Evolutionary conservation across 257 asterid species (phyloP).

Genomic region (Lycium ferocissimum): DNA sequence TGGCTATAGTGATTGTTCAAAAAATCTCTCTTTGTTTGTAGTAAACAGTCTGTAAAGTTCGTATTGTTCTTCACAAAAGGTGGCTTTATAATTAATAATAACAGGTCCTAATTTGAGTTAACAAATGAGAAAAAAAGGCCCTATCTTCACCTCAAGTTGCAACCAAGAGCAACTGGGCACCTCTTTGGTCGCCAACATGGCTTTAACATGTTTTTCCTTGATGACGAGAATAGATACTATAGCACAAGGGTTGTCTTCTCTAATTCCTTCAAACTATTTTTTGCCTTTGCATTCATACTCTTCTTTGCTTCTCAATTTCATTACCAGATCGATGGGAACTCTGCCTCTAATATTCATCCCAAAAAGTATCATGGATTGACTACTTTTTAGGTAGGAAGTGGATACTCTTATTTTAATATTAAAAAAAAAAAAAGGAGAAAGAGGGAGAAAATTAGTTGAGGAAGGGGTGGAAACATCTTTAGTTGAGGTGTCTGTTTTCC

Average conservation of each 20-base stretch:
- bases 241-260: background rate
- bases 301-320: background rate
- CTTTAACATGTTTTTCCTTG: slow-evolving; percentile 4
- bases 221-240: background rate
- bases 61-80: background rate
- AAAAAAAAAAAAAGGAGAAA: background rate
- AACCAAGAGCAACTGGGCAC: background rate
- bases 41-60: background rate
- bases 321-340: background rate
- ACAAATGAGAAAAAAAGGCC: no score
- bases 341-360: background rate
- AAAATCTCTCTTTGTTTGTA: slow-evolving; percentile 1
- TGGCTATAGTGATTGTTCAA: background rate
- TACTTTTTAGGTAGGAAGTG: background rate
- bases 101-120: background rate
- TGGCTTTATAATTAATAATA: background rate
- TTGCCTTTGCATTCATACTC: background rate
- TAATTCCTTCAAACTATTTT: background rate
- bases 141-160: background rate
- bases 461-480: background rate
- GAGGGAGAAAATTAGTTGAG: background rate
- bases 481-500: background rate
- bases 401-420: background rate
- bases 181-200: background rate
- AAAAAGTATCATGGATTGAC: background rate